Evolutionary conservation across 2,329 filamentous ascomycete species (phyloP), one percentile per base, ranked within the genome.

Genomic region (Paramyrothecium roridum): DNA sequence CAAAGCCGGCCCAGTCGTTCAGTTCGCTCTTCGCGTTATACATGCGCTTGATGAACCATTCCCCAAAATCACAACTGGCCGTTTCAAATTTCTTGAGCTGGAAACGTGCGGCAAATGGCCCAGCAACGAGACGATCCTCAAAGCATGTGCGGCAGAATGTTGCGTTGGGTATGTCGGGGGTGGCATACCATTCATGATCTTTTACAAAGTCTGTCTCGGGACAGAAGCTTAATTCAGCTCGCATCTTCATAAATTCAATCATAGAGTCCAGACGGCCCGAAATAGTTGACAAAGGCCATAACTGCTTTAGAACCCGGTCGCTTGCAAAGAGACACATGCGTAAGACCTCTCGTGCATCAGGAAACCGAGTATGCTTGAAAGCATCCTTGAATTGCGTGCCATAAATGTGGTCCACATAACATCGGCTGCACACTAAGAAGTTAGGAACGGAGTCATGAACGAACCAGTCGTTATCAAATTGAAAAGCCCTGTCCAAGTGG

Each of bases 81-180:
- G 6, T 30, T 30, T 30, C 26, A 10, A 30, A 30, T 6, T 30
- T 4, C 26, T 30, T 4, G 26, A 30, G 26, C 26, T 30, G 4
- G 50, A 76, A 78, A 8, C 64, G 55, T 40, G 59, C 40, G 2
- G 60, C 60, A 56, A 75, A 71, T 0, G 52, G 50, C 0, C 68
- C 70, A 2, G 57, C 53, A 46, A 60, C 57, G 11, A 76, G 63
- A n/a, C 66, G 55, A 52, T 75, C 70, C 17, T 69, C 68, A 47
- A 71, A 75, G 58, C 74, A 77, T 4, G 69, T 61, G 10, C 70
- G 69, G 50, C 74, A 77, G n/a, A 76, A 63, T 11, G 63, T 57
- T 11, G 66, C 67, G 2, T 64, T 57, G 0, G 71, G 69, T 1
- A 71, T 68, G 10, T 65, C 60, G 0, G 63, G 50, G 13, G 74